These are phyloP conservation scores for Sparassis latifolia DNA, from an alignment of 1,284 basidiomycete species.

Conservation along the genomic window DNA sequence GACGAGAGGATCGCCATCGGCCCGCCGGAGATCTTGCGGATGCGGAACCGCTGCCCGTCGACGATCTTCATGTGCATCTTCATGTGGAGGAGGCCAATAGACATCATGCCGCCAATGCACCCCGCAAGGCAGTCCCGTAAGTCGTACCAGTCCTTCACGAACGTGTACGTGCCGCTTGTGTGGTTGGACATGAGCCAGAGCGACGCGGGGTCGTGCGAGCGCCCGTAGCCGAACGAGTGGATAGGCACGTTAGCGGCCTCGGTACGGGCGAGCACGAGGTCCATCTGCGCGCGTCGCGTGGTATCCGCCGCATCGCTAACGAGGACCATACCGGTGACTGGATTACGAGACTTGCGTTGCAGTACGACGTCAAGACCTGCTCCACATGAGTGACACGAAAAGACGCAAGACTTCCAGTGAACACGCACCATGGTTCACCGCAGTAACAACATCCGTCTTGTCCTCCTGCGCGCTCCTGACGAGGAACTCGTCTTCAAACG, in stretches of 20 bases:
- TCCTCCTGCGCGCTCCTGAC: constrained; percentile 79
- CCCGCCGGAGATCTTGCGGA: constrained; percentile 86
- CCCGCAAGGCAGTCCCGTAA: constrained; percentile 86
- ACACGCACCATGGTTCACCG: constrained; percentile 79
- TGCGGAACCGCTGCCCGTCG: constrained; percentile 77
- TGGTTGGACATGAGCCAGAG: constrained; percentile 98
- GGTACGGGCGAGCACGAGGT: constrained; percentile 90
- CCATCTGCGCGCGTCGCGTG: constrained; percentile 96
- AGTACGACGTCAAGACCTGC: constrained; percentile 86
- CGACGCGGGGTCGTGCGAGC: constrained; percentile 94
- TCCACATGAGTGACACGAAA: constrained; percentile 1
- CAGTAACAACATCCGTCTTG: constrained; percentile 93
- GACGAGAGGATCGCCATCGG: constrained; percentile 77
- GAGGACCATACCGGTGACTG: constrained; percentile 85
- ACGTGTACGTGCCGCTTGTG: constrained; percentile 95
- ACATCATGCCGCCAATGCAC: constrained; percentile 91
- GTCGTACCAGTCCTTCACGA: constrained; percentile 94
- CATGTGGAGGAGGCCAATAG: constrained; percentile 83
- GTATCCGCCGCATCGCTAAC: constrained; percentile 89
- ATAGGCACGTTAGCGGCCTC: constrained; percentile 96
- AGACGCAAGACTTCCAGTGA: not conserved
- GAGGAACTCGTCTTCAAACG: constrained; percentile 63
- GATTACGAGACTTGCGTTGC: constrained; percentile 88
- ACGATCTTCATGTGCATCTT: constrained; percentile 89
- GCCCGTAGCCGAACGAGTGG: constrained; percentile 94